A percentile compares a stretch with the other conserved stretches of the same genome.
phyloP scores from a whole-genome alignment of 495 filamentous ascomycete genomes.

The Astrothelium subdiscretum region DNA sequence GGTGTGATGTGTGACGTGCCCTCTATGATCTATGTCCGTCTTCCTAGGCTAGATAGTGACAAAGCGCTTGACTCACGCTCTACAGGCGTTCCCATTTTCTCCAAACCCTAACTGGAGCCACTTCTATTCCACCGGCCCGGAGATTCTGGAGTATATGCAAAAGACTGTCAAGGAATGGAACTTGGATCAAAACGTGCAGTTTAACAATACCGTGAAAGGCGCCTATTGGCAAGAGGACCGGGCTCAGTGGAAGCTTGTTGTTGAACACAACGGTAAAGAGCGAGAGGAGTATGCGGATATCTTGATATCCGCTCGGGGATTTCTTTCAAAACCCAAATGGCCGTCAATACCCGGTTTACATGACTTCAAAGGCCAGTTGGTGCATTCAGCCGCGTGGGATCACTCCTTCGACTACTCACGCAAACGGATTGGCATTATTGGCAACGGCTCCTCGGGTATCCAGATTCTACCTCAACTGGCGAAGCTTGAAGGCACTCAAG shows the following conservation, averaged over 20 bases:
- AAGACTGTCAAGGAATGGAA: conserved; percentile 11
- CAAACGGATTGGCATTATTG: conserved; percentile 21
- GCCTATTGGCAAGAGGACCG: conserved; percentile 20
- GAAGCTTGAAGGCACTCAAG: conserved; percentile 8
- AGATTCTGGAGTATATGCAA: conserved; percentile 28
- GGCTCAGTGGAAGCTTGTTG: conserved; percentile 15
- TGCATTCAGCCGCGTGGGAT: conserved; percentile 20
- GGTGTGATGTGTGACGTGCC: conserved; percentile 28
- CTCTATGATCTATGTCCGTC: conserved; percentile 18
- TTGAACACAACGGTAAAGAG: conserved; percentile 4
- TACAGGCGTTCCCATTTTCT: conserved; percentile 23
- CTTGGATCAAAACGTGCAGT: conserved; percentile 17
- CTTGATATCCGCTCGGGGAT: conserved; percentile 25
- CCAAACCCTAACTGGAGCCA: conserved; percentile 27
- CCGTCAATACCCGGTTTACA: conserved; percentile 16
- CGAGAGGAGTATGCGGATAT: conserved; percentile 18
- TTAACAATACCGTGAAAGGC: conserved; percentile 22
- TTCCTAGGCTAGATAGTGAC: neutral
- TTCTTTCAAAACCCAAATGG: conserved; percentile 21
- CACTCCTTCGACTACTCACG: conserved; percentile 13
- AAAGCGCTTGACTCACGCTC: neutral
- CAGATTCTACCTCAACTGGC: conserved; percentile 18
- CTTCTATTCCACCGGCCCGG: conserved; percentile 25
- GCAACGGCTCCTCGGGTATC: conserved; percentile 21
- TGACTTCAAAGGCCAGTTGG: conserved; percentile 18